A percentile compares a stretch with the other conserved stretches of the same genome.
Conservation (phyloP, 1,284 basidiomycete genomes). For the Ceraceosorus guamensis region DNA sequence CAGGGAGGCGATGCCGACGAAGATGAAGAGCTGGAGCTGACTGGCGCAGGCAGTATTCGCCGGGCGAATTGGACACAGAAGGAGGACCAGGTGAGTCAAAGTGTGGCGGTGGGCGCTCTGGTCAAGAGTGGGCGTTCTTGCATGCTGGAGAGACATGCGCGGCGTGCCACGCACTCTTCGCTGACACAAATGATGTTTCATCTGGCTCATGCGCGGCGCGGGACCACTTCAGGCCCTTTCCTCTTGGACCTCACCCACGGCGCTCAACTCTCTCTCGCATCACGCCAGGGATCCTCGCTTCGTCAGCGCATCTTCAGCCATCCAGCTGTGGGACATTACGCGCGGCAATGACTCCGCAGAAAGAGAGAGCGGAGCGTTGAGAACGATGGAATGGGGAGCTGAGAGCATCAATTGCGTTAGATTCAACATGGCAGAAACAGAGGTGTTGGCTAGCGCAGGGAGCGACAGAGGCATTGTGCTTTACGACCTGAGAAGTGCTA, state of each 20-base stretch:
- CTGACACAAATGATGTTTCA: too few species aligned
- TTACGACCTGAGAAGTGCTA: slow-evolving; percentile 91
- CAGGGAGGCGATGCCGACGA: slow-evolving; percentile 46
- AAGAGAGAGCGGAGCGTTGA: slow-evolving; percentile 61
- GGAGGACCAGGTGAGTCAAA: slow-evolving; percentile 28
- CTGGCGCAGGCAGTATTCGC: slow-evolving; percentile 27
- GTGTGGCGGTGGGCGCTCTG: too few species aligned
- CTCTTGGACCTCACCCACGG: slow-evolving; percentile 35
- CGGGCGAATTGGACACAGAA: slow-evolving; percentile 20
- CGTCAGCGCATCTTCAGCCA: slow-evolving; percentile 83
- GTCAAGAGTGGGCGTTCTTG: too few species aligned
- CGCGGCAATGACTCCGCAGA: slow-evolving; percentile 44
- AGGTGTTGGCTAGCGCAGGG: slow-evolving; percentile 84
- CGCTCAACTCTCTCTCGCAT: slow-evolving; percentile 78
- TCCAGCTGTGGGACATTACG: slow-evolving; percentile 97
- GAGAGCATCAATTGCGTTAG: slow-evolving; percentile 80
- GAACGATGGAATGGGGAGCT: slow-evolving; percentile 50
- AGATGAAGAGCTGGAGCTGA: slow-evolving; percentile 27
- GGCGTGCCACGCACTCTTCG: too few species aligned
- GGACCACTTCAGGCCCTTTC: neutral
- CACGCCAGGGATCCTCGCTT: slow-evolving; percentile 80
- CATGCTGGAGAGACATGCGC: too few species aligned
- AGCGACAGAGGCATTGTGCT: slow-evolving; percentile 90
- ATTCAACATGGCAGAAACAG: slow-evolving; percentile 89
- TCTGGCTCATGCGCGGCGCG: neutral